Evolutionary conservation across 257 asterid genomes (phyloP), one percentile per base, ranked within the genome.

Genomic region (Plantago elongata): DNA sequence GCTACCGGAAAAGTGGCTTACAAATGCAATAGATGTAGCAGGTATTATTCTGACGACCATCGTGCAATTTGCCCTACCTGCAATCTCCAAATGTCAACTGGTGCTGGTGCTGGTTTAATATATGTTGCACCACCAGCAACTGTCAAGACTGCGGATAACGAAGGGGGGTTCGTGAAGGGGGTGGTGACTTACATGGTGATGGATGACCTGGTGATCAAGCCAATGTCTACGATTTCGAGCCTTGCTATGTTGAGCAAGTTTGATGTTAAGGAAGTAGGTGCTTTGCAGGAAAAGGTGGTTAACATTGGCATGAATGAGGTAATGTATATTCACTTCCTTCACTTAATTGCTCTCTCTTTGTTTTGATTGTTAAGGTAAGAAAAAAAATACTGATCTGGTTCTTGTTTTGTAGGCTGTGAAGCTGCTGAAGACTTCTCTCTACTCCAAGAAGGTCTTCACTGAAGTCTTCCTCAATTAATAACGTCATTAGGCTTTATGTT

Each of bases 381-480:
- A 4, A 4, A 4, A 4, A 4, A 50, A 15, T 50, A 12, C 10
- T 51, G 34, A 51, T 11, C 13, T 51, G 12, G 9, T 22, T 11
- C 11, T 27, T 27, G 18, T n/a, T 22, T 18, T 27, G 43, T 54
- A 54, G 60, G 60, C 60, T 55, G 60, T 55, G 60, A 34, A 55
- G 12, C 60, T 30, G 43, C 13, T 55, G 44, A 55, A 55, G 60
- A 55, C 60, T 55, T 55, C 44, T 13, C 13, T 55, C 17, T 40
- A 34, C 37, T 55, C 60, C 7, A 54, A 54, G 60, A 54, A 29
- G 11, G 60, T 54, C 16, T 54, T 55, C 16, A 55, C 60, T 55
- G 44, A 55, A 55, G 60, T 55, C 44, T 55, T 55, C 17, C 60
- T 55, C 18, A 30, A 55, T 7, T 18, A 47, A 16, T 47, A 13